A percentile compares a stretch with the other conserved stretches of the same genome.
Conservation (phyloP, 495 filamentous ascomycete genomes). For the Xylaria grammica region DNA sequence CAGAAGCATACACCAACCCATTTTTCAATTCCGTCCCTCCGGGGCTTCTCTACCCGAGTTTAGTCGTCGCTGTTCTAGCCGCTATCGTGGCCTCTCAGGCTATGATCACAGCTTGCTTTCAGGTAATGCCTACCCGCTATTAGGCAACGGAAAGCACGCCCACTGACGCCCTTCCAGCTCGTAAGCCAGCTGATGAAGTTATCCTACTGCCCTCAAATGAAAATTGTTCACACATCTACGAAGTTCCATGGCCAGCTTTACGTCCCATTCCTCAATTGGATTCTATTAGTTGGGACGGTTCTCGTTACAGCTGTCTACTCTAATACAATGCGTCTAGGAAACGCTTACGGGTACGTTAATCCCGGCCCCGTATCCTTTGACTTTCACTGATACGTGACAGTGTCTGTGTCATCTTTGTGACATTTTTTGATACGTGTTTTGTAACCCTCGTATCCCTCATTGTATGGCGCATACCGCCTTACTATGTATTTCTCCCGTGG, state of each 20-base stretch:
- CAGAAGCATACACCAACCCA: constrained; percentile 69
- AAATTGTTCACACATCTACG: constrained; percentile 67
- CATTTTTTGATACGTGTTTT: constrained; percentile 75
- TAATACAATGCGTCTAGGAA: constrained; percentile 61
- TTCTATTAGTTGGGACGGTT: constrained; percentile 76
- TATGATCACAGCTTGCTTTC: constrained; percentile 76
- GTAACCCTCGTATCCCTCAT: constrained; percentile 69
- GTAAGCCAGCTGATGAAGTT: constrained; percentile 75
- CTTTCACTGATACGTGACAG: constrained; percentile 47
- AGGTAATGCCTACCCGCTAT: constrained; percentile 25
- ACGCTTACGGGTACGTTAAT: constrained; percentile 44
- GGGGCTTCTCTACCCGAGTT: constrained; percentile 67
- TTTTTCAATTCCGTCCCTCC: constrained; percentile 72
- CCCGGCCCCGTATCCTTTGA: constrained; percentile 29
- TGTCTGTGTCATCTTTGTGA: constrained; percentile 76
- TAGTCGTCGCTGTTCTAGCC: constrained; percentile 70
- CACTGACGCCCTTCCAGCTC: constrained; percentile 48
- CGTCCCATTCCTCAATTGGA: constrained; percentile 73
- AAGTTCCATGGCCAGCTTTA: constrained; percentile 74
- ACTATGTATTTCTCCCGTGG: constrained; percentile 64
- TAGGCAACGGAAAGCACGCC: neutral
- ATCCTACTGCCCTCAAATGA: constrained; percentile 76
- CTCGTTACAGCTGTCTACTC: constrained; percentile 74
- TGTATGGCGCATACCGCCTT: constrained; percentile 66
- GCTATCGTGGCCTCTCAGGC: constrained; percentile 79